Evolutionary conservation across 371 early-diverging fungal genomes (phyloP), one percentile per base, ranked within the genome.

Genomic region (Funneliformis caledonium): DNA sequence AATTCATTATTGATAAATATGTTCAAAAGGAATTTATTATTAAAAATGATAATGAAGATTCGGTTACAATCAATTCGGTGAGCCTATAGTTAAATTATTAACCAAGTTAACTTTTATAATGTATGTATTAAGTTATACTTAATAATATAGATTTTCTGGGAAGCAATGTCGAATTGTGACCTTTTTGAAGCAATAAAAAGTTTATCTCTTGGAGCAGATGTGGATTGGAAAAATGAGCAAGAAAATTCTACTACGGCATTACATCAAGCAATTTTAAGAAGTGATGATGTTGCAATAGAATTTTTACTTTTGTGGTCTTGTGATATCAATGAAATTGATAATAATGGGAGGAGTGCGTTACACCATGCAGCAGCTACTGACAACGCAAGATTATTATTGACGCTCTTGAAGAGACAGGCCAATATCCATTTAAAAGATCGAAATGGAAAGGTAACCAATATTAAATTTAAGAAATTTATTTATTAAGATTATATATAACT

Each of bases 1-100:
- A 91, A 19, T 95, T 89, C 83, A 91, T 95, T 37, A 86, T 87
- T 16, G 91, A 90, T 70, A 96, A 96, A 83, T 96, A 96, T 83
- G 89, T 93, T 19, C 91, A 89, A 72, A 89, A 88, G 73, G 88
- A 90, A 61, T 95, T 89, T 84, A 85, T 93, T 8, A 80, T 60
- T 0, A 67, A 64, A 5, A 82, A 72, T 10, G 82, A 83, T 37
- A 81, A 81, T 42, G 82, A 85, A 16, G 56, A 56, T 76, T 82
- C 84, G 48, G 82, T 81, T 52, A 81, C 85, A 76, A 81, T 78
- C 1, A 72, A 82, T 22, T 81, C 83, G 7, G 84, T 86, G 5
- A 79, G 72, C 31, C 12, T 4, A 72, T 42, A 37, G 22, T 76
- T 45, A 16, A 4, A 22, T 52, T 52, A 12, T 4, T 52, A 2